phyloP scores from a whole-genome alignment of 192 early-diverging fungal species.

The Spizellomyces sp. region DNA sequence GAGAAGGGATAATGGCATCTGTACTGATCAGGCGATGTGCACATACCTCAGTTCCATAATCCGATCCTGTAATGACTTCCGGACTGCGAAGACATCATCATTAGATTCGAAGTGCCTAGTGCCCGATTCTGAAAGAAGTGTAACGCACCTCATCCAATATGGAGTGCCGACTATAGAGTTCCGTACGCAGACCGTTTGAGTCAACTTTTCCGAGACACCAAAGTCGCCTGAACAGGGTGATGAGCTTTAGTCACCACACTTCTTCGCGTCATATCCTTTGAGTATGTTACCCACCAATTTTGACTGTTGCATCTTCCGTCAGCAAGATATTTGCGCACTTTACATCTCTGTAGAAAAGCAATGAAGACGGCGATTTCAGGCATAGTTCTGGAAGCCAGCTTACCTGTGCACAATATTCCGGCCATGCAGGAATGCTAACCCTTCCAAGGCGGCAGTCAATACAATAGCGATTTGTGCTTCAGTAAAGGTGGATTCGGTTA shows the following conservation, averaged over 20 bases:
- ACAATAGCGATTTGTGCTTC: constrained; percentile 41
- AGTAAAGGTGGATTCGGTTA: constrained; percentile 34
- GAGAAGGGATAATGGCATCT: background rate
- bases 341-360: constrained; percentile 26
- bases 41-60: constrained; percentile 44
- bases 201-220: constrained; percentile 42
- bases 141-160: constrained; percentile 41
- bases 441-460: constrained; percentile 40
- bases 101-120: too few relatives aligned
- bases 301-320: constrained; percentile 23
- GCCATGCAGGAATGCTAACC: constrained; percentile 42
- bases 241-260: background rate
- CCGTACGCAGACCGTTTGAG: constrained; percentile 32
- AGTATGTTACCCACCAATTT: constrained; percentile 13
- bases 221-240: constrained; percentile 29
- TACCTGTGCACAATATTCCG: constrained; percentile 43
- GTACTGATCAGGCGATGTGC: background rate
- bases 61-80: constrained; percentile 53
- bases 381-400: background rate
- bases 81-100: constrained; percentile 43
- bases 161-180: constrained; percentile 44
- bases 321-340: constrained; percentile 48
- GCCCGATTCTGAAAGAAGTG: too few relatives aligned
- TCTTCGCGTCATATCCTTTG: too few relatives aligned
- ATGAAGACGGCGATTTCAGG: too few relatives aligned